Base-by-base conservation (phyloP, 345 rosid species). In the Balakata baccata region DNA sequence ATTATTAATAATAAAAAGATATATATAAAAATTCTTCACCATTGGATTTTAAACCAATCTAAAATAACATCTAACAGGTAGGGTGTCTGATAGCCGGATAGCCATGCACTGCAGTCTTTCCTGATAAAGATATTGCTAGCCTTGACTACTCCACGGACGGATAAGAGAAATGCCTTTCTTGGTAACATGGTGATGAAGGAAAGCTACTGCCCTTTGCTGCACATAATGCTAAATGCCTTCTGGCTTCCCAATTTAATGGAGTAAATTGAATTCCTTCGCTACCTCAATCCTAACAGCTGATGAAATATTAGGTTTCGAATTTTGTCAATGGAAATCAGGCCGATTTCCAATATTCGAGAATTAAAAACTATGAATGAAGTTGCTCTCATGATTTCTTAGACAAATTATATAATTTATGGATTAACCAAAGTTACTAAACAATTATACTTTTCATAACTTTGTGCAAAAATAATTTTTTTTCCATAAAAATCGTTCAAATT, bases 241-340 rank as follows among this genome's bases (percentile, higher is more conserved):
- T 29, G 9, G 16, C 47, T 58, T 63, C 64, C 81, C 77, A 83
- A 51, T 66, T 25, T 14, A 79, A 29, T 43, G 78, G 72, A 13
- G 79, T 72, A 68, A 75, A 83, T 22, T 75, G 80, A 46, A 80
- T 70, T 49, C 86, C 82, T 78, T 83, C 84, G 22, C 76, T 65
- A 46, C 84, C 86, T 83, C 4, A 64, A 52, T 25, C 71, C 34
- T 47, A 61, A 39, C 41, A 73, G 71, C 18, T 45, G 34, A 71
- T 34, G 22, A 2, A 50, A 68, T 47, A 49, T 39, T 43, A 18
- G 38, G 72, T 52, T 37, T 69, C 18, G 18, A 67, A 64, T 38
- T 7, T 9, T 6, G 47, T 41, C 49, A 64, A 25, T 14, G 45
- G 43, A 22, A 67, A 23, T 56, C 16, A 11, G 58, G 34, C 11